A percentile compares a stretch with the other conserved stretches of the same genome.
These are phyloP conservation scores for Heterobasidion occidentale DNA, from an alignment of 1,284 basidiomycete genomes.

Conservation along the genomic window DNA sequence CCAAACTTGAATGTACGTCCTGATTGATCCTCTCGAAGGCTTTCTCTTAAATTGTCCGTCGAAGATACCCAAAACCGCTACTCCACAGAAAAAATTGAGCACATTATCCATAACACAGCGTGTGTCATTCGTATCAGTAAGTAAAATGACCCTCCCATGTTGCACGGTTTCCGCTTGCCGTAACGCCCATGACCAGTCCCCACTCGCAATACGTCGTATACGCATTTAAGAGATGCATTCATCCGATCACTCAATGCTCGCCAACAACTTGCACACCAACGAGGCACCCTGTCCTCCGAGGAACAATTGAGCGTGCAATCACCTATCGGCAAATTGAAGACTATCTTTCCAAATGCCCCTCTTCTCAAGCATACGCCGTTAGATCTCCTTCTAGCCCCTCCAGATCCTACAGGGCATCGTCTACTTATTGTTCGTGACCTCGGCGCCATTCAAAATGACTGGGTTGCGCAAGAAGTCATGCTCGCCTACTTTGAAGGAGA, in stretches of 20 bases:
- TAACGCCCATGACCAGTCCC: slow-evolving; percentile 46
- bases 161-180: background rate
- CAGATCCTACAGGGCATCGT: slow-evolving; percentile 40
- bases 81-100: slow-evolving; percentile 63
- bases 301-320: slow-evolving; percentile 48
- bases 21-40: background rate
- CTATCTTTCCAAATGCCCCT: slow-evolving; percentile 65
- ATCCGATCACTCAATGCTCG: slow-evolving; percentile 68
- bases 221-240: slow-evolving; percentile 83
- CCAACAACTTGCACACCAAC: slow-evolving; percentile 45
- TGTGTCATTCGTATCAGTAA: slow-evolving; percentile 72
- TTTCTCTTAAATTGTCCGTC: slow-evolving; percentile 17
- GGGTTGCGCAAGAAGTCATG: slow-evolving; percentile 68
- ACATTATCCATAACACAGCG: slow-evolving; percentile 59
- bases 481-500: slow-evolving; percentile 67
- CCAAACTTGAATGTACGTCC: slow-evolving; percentile 47
- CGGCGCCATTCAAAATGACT: slow-evolving; percentile 61
- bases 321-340: slow-evolving; percentile 65
- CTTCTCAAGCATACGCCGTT: slow-evolving; percentile 58
- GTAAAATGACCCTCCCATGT: slow-evolving; percentile 12
- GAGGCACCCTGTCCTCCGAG: slow-evolving; percentile 45
- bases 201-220: slow-evolving; percentile 72
- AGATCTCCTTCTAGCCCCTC: slow-evolving; percentile 60
- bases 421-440: slow-evolving; percentile 63
- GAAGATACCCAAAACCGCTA: slow-evolving; percentile 38